These are phyloP conservation scores for Xylariaceae sp. DNA, from an alignment of 2,329 filamentous ascomycete species.

Conservation along the genomic window DNA sequence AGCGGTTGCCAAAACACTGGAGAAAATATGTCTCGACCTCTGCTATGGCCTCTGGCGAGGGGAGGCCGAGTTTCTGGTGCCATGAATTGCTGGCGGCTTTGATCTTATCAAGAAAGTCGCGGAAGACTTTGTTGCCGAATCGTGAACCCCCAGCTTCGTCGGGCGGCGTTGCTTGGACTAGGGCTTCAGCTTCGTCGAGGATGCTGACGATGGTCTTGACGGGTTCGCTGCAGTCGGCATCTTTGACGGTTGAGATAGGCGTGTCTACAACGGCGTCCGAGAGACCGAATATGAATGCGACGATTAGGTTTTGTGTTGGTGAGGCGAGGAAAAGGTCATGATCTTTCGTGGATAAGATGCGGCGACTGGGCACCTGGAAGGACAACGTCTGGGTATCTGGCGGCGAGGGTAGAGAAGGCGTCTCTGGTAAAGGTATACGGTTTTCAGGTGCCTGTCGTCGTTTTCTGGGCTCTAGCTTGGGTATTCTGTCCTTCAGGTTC, in stretches of 20 bases:
- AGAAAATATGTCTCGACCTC: slow-evolving; percentile 77
- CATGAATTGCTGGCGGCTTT: slow-evolving; percentile 52
- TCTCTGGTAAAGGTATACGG: slow-evolving; percentile 63
- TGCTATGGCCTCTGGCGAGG: slow-evolving; percentile 47
- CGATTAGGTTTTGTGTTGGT: slow-evolving; percentile 66
- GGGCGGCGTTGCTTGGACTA: slow-evolving; percentile 67
- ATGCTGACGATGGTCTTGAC: slow-evolving; percentile 63
- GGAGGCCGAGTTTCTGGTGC: slow-evolving; percentile 58
- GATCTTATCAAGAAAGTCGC: slow-evolving; percentile 69
- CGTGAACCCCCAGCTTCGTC: slow-evolving; percentile 82
- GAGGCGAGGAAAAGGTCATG: slow-evolving; percentile 78
- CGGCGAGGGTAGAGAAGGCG: slow-evolving; percentile 65
- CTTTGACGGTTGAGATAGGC: slow-evolving; percentile 57
- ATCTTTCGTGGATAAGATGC: slow-evolving; percentile 76
- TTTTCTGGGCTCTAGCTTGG: slow-evolving; percentile 62
- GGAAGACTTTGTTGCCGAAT: slow-evolving; percentile 92
- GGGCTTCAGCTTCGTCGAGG: slow-evolving; percentile 61
- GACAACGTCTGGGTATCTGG: slow-evolving; percentile 54
- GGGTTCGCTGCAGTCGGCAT: slow-evolving; percentile 51
- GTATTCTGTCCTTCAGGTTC: slow-evolving; percentile 53
- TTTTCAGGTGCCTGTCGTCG: slow-evolving; percentile 49
- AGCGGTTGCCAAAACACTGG: slow-evolving; percentile 79
- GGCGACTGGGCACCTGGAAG: slow-evolving; percentile 64
- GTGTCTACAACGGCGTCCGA: slow-evolving; percentile 73
- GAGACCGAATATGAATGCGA: slow-evolving; percentile 80